Base-by-base conservation (phyloP, 345 rosid genomes). In the Cardamine resedifolia region DNA sequence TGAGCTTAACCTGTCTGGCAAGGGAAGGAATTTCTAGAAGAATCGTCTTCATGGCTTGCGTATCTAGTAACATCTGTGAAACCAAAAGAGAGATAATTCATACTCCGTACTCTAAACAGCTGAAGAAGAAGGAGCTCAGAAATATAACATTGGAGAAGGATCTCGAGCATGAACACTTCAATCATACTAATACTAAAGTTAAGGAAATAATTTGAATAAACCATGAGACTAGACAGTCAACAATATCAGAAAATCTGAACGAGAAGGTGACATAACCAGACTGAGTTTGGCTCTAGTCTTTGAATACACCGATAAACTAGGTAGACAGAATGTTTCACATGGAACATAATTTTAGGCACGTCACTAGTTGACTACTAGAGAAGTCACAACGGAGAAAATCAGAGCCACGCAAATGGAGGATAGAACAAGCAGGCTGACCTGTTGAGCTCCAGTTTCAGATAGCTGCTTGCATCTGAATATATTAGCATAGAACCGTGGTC, bases 381-480 rank as follows among this genome's bases (percentile, higher is more conserved):
- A 64, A 27, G 33, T 21, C 39, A 62, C 15, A 36, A 47, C 11
- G 3, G 47, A 76, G 49, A 47, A 16, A 55, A 33, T 62, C 39
- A 27, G 36, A 61, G 48, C 23, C 31, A 70, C 30, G n/a, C 58
- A 64, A 18, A 68, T 26, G 71, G 66, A 57, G 56, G 19, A 50
- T 23, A 26, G 38, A 66, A 33, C 28, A 24, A 0, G 41, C 23
- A 64, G 19, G 72, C 73, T 72, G 61, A 95, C 99, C 78, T 95
- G 98, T 73, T 95, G 97, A 62, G 99, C 98, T 85, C 98, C 99
- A 67, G 99, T 91, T 79, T 95, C 98, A 39, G 99, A 95, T 81
- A 95, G 83, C 39, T 91, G 93, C 77, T 85, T 95, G 87, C 99
- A 95, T 82, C 91, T 91, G 87, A 95, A 95, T 58, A 95, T 95